A percentile compares a stretch with the other conserved stretches of the same genome.
These are phyloP conservation scores for Trametes pubescens DNA, from an alignment of 1,284 basidiomycete genomes.

Conservation along the genomic window DNA sequence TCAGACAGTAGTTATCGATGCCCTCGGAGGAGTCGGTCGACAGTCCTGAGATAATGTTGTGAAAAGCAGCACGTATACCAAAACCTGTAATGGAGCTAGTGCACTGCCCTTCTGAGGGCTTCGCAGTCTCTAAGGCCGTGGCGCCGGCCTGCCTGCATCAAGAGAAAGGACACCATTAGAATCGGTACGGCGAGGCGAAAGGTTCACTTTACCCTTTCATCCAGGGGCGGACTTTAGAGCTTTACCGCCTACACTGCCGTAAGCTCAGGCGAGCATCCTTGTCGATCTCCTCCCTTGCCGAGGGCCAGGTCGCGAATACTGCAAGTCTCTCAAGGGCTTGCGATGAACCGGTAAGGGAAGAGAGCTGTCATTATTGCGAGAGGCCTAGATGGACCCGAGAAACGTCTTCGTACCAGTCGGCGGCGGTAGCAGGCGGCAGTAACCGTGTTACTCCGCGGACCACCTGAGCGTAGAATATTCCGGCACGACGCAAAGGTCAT, in stretches of 20 bases:
- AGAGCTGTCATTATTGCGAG: not conserved
- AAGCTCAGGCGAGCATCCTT: not conserved
- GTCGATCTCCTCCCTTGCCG: conserved; percentile 3
- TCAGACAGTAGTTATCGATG: not conserved
- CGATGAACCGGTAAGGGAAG: not conserved
- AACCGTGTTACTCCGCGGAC: not conserved
- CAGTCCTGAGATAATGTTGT: not conserved
- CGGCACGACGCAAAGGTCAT: not conserved
- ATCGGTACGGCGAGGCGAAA: not conserved
- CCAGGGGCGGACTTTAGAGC: not conserved
- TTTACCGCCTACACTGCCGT: not conserved
- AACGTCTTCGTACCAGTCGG: not conserved
- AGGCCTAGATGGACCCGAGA: not conserved
- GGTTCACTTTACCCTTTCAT: conserved; percentile 7
- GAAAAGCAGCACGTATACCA: not conserved
- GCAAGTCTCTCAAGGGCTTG: not conserved
- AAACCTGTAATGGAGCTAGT: not conserved
- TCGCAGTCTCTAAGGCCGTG: not conserved
- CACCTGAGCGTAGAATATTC: not conserved
- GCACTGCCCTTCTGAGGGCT: not conserved
- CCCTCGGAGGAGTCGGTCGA: not conserved
- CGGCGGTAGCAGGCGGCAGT: not conserved
- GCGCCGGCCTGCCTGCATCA: not conserved
- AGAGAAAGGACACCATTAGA: not conserved
- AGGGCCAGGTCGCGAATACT: conserved; percentile 2